A percentile compares a stretch with the other conserved stretches of the same genome.
These are phyloP conservation scores for Thelephora terrestris DNA, from an alignment of 1,284 basidiomycete genomes.

Conservation along the genomic window DNA sequence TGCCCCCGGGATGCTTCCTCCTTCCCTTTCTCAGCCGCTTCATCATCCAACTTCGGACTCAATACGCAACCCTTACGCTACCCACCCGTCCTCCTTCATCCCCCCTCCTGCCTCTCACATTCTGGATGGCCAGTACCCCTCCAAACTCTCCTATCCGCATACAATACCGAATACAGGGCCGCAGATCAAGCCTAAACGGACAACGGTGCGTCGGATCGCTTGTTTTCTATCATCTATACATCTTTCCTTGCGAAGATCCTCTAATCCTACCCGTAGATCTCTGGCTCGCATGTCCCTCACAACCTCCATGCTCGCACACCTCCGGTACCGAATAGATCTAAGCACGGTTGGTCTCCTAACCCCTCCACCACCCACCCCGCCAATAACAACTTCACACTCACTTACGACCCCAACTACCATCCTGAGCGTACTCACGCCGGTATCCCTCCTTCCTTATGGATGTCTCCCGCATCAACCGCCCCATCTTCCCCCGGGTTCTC, in stretches of 20 bases:
- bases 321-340: not conserved
- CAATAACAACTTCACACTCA: not conserved
- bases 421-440: slow-evolving; percentile 43
- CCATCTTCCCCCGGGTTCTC: slow-evolving; percentile 30
- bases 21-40: slow-evolving; percentile 8
- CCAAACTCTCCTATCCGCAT: not conserved
- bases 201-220: not conserved
- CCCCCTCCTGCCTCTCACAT: not conserved
- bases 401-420: slow-evolving; percentile 20
- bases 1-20: slow-evolving; percentile 42
- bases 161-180: not conserved
- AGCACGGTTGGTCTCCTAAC: not conserved
- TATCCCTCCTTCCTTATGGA: slow-evolving; percentile 70
- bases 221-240: not conserved
- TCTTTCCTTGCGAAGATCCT: slow-evolving; percentile 7
- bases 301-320: not conserved
- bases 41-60: not conserved
- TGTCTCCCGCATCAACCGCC: slow-evolving; percentile 54
- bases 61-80: not conserved
- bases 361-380: not conserved
- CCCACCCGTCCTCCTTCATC: slow-evolving; percentile 9
- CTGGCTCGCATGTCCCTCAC: slow-evolving; percentile 7
- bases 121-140: not conserved
- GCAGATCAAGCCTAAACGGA: not conserved
- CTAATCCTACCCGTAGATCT: slow-evolving; percentile 5